phyloP scores from a whole-genome alignment of 345 rosid genomes.

The Brassica juncea region DNA sequence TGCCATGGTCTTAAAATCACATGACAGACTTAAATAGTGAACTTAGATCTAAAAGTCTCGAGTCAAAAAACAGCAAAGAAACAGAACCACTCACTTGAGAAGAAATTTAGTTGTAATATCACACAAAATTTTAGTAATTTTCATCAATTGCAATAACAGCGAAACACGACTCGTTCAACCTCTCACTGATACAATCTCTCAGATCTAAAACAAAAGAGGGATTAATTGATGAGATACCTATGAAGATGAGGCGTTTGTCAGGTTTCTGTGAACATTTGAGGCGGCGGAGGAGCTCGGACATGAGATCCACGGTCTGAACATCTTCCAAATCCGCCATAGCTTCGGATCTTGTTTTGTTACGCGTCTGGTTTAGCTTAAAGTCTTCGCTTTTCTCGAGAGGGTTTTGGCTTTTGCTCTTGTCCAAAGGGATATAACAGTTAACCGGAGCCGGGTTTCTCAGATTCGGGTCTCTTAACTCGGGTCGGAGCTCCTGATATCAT shows the following conservation, averaged over 20 bases:
- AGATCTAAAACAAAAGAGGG: slow-evolving; percentile 19
- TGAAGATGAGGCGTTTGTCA: slow-evolving; percentile 87
- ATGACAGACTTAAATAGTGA: neutral
- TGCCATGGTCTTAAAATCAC: neutral
- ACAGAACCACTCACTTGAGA: neutral
- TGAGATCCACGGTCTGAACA: slow-evolving; percentile 72
- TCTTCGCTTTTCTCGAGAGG: slow-evolving; percentile 19
- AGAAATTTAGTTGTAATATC: neutral
- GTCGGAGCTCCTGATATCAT: slow-evolving; percentile 22
- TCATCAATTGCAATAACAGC: neutral
- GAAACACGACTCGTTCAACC: slow-evolving; percentile 20
- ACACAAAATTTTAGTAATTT: neutral
- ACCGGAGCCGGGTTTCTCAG: slow-evolving; percentile 24
- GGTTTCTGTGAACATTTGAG: slow-evolving; percentile 78
- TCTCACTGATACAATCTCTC: slow-evolving; percentile 13
- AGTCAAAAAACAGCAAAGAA: neutral
- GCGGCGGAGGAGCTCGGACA: slow-evolving; percentile 89
- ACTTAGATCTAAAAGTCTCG: neutral
- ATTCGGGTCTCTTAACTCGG: slow-evolving; percentile 30
- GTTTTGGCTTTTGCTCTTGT: neutral
- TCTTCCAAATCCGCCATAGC: slow-evolving; percentile 63
- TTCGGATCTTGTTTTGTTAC: slow-evolving; percentile 21
- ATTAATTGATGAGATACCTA: slow-evolving; percentile 48
- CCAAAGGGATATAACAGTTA: slow-evolving; percentile 32
- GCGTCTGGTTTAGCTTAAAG: slow-evolving; percentile 20